Evolutionary conservation across 768 basidiomycete species (phyloP).

Genomic region (Termitomyces sp.): DNA sequence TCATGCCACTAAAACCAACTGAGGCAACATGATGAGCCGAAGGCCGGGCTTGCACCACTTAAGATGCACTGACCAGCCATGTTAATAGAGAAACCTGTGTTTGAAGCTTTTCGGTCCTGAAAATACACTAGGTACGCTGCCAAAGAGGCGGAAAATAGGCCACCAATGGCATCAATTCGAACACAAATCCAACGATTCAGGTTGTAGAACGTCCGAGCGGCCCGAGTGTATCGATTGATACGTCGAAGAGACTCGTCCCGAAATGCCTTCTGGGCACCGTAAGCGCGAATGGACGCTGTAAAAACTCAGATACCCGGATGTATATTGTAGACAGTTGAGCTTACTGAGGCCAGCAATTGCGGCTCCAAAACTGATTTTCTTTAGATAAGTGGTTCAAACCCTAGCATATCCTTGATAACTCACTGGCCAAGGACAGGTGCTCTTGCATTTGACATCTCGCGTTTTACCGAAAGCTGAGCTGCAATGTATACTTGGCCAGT

Average conservation of each 20-base stretch:
- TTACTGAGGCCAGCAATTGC: conserved; percentile 52
- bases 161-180: conserved; percentile 54
- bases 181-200: conserved; percentile 43
- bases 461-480: conserved; percentile 42
- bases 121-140: conserved; percentile 52
- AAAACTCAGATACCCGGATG: neutral
- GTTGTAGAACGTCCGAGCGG: conserved; percentile 45
- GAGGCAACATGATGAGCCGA: neutral
- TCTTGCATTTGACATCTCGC: conserved; percentile 41
- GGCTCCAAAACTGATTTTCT: conserved; percentile 36
- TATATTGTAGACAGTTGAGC: conserved; percentile 4
- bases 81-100: conserved; percentile 48
- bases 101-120: conserved; percentile 32
- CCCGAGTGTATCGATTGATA: conserved; percentile 48
- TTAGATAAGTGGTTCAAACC: conserved; percentile 5
- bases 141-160: conserved; percentile 46
- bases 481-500: conserved; percentile 39
- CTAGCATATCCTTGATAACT: conserved; percentile 21
- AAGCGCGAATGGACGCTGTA: conserved; percentile 58
- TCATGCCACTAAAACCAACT: conserved; percentile 51
- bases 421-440: conserved; percentile 32
- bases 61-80: conserved; percentile 34
- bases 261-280: conserved; percentile 49
- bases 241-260: conserved; percentile 38
- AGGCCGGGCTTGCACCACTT: conserved; percentile 13